A percentile compares a stretch with the other conserved stretches of the same genome.
phyloP scores from a whole-genome alignment of 2,329 filamentous ascomycete genomes.

The Orbilia quercus region DNA sequence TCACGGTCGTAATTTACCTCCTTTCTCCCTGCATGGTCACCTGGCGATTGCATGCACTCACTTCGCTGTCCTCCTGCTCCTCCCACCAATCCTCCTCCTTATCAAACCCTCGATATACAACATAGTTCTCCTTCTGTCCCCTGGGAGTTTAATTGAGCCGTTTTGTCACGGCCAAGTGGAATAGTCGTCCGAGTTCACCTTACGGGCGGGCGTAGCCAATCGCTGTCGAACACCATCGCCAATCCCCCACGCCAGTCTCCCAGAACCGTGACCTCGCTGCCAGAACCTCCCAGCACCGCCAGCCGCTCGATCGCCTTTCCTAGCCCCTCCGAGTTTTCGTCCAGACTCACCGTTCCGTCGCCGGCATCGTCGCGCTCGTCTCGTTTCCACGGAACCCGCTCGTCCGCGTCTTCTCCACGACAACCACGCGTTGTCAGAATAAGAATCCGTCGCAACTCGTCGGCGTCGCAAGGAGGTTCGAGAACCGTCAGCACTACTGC shows the following conservation, averaged over 20 bases:
- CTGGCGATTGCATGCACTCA: constrained; percentile 31
- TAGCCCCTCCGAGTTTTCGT: constrained; percentile 9
- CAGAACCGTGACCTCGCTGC: constrained; percentile 1
- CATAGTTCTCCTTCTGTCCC: background rate
- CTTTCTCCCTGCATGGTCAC: constrained; percentile 54
- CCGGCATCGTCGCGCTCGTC: constrained; percentile 20
- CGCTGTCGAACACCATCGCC: constrained; percentile 33
- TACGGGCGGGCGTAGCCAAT: constrained; percentile 34
- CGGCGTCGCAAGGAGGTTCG: constrained; percentile 23
- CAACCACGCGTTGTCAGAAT: constrained; percentile 53
- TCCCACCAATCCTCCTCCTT: background rate
- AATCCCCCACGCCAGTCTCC: constrained; percentile 20
- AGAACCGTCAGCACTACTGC: constrained; percentile 35
- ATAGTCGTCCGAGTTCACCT: constrained; percentile 45
- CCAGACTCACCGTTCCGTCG: constrained; percentile 20
- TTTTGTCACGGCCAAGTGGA: constrained; percentile 50
- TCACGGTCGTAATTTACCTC: constrained; percentile 45
- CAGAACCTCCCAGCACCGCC: constrained; percentile 31
- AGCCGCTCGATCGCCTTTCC: constrained; percentile 28
- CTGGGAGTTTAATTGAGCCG: constrained; percentile 7
- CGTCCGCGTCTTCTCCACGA: constrained; percentile 15
- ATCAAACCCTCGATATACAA: background rate
- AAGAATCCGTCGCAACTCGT: constrained; percentile 50
- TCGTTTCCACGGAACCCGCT: constrained; percentile 16
- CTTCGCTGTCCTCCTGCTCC: constrained; percentile 4